phyloP scores from a whole-genome alignment of 2,329 filamentous ascomycete species.

The Sporothrix inflata region DNA sequence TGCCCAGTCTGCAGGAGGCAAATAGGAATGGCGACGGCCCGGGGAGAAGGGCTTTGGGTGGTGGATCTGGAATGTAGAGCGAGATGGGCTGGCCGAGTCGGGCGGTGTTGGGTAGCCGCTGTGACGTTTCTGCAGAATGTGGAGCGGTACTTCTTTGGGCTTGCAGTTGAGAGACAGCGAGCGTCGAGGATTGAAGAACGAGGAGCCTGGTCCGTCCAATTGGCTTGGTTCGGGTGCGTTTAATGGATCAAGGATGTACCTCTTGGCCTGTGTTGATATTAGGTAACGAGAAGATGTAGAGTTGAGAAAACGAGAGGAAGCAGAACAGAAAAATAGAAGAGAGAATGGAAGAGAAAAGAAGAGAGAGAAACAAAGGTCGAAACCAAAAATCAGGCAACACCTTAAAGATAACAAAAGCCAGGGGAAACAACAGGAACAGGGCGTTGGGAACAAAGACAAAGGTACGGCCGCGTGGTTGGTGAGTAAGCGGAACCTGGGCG shows the following conservation, averaged over 20 bases:
- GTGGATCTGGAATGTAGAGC: conserved; percentile 49
- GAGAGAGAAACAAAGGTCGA: background rate
- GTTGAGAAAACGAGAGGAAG: background rate
- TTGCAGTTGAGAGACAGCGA: conserved; percentile 33
- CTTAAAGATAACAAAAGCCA: conserved; percentile 9
- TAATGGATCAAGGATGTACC: conserved; percentile 71
- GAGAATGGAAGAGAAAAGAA: background rate
- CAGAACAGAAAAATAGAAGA: background rate
- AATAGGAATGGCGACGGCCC: conserved; percentile 39
- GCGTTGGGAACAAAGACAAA: background rate
- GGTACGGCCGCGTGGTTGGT: conserved; percentile 23
- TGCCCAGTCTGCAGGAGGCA: conserved; percentile 33
- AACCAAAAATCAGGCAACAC: background rate
- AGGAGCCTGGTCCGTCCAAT: conserved; percentile 66
- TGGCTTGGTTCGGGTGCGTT: conserved; percentile 68
- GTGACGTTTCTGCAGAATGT: conserved; percentile 29
- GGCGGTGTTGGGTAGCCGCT: conserved; percentile 52
- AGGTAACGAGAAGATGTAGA: background rate
- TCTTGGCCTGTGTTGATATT: conserved; percentile 55
- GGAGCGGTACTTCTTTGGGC: conserved; percentile 34
- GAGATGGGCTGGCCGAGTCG: conserved; percentile 57
- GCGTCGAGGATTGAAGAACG: conserved; percentile 50
- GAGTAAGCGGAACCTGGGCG: conserved; percentile 22
- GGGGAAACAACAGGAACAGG: conserved; percentile 2
- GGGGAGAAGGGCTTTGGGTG: conserved; percentile 49